Percentiles rank a stretch among this genome's conserved stretches.
Conservation (phyloP, 1,284 basidiomycete species). For the Ceraceosorus bombacis region DNA sequence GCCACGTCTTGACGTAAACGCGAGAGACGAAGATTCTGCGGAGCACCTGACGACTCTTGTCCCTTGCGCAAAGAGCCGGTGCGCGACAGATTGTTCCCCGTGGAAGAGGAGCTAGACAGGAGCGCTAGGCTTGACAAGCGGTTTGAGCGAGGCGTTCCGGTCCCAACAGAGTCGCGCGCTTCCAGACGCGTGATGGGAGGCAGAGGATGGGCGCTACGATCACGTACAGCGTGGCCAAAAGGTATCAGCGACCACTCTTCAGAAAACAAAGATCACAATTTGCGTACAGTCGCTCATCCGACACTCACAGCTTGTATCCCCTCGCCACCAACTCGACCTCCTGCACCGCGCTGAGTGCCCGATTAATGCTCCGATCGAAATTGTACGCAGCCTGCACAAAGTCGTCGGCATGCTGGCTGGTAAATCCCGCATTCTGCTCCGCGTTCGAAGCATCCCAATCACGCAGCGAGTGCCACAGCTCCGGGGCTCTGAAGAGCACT, state of each 20-base stretch:
- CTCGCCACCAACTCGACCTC: constrained; percentile 45
- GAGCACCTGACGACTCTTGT: too few species aligned
- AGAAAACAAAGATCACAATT: background rate
- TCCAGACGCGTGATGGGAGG: constrained; percentile 46
- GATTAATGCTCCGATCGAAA: constrained; percentile 35
- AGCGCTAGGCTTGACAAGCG: constrained; percentile 4
- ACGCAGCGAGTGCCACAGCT: background rate
- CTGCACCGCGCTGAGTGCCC: constrained; percentile 40
- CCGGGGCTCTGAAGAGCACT: background rate
- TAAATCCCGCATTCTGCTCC: background rate
- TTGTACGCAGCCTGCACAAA: constrained; percentile 29
- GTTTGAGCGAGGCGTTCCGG: too few species aligned
- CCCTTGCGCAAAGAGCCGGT: too few species aligned
- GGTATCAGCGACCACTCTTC: background rate
- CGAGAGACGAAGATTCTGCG: too few species aligned
- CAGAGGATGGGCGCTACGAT: constrained; percentile 27
- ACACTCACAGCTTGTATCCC: constrained; percentile 33
- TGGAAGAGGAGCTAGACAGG: constrained; percentile 23
- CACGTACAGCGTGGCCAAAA: background rate
- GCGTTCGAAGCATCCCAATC: background rate
- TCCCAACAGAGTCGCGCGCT: constrained; percentile 13
- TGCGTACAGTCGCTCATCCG: background rate
- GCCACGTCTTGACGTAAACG: too few species aligned
- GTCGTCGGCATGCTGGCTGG: constrained; percentile 1
- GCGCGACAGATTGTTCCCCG: too few species aligned